Conservation (phyloP, 106 monocot species). For the Dendrobium huoshanense region DNA sequence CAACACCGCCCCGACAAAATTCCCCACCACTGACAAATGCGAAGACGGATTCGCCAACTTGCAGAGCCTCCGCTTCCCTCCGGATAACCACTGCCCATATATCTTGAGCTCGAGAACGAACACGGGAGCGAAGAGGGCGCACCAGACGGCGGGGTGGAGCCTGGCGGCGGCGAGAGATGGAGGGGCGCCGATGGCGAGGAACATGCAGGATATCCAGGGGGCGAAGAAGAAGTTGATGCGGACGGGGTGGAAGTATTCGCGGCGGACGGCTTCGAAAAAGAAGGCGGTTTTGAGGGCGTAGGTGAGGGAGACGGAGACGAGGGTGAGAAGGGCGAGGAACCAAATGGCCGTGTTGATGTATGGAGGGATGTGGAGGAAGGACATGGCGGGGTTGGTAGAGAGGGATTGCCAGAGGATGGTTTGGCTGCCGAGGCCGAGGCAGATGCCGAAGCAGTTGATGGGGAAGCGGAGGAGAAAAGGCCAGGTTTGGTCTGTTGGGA, state of each 20-base stretch:
- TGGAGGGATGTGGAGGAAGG: slow-evolving; percentile 64
- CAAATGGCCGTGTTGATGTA: slow-evolving; percentile 56
- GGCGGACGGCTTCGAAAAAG: slow-evolving; percentile 89
- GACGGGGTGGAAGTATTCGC: slow-evolving; percentile 95
- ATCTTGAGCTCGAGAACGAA: slow-evolving; percentile 83
- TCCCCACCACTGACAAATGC: slow-evolving; percentile 82
- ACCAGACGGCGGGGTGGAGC: slow-evolving; percentile 55
- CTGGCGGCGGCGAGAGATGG: slow-evolving; percentile 15
- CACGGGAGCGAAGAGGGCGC: slow-evolving; percentile 49
- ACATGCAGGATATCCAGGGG: slow-evolving; percentile 86
- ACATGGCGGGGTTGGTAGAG: slow-evolving; percentile 44
- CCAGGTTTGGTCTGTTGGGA: slow-evolving; percentile 84
- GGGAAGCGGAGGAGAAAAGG: slow-evolving; percentile 98
- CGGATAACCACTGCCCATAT: slow-evolving; percentile 93
- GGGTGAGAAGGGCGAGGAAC: slow-evolving; percentile 53
- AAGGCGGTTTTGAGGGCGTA: slow-evolving; percentile 71
- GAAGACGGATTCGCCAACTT: slow-evolving; percentile 91
- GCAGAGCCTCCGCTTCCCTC: slow-evolving; percentile 80
- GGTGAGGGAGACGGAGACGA: slow-evolving; percentile 44
- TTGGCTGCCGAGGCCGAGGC: slow-evolving; percentile 82
- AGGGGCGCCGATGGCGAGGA: slow-evolving; percentile 59
- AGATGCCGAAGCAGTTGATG: slow-evolving; percentile 74
- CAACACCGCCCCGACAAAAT: slow-evolving; percentile 78
- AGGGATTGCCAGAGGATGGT: slow-evolving; percentile 74
- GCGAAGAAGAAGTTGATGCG: slow-evolving; percentile 99